Base-by-base conservation (phyloP, 345 rosid genomes). In the Geranium rotundifolium region DNA sequence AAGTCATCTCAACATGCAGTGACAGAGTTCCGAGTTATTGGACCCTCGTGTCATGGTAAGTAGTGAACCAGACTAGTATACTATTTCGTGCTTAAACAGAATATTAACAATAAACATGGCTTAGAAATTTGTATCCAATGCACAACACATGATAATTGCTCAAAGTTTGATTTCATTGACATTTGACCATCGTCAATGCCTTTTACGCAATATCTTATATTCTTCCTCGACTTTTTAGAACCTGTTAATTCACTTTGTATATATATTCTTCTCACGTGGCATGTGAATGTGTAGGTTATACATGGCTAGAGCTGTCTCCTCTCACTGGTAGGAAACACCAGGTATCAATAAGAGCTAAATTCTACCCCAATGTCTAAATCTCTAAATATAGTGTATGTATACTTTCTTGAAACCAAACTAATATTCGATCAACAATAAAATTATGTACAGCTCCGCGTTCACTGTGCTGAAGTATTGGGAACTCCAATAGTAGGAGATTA, bases 241-340 rank as follows among this genome's bases (percentile, higher is more conserved):
- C 10, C 41, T 34, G 41, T 34, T 34, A 34, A 34, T 34, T 34
- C 41, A 34, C 41, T 34, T 34, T 34, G 41, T 34, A 34, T 5
- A 0, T 34, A 34, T 34, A 34, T 34, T 8, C 10, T 34, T 34
- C 41, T 34, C 41, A 4, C 3, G 41, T 34, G 41, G 3, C 41
- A 4, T 4, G 41, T 34, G 41, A 34, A 34, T 34, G 10, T 85
- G 73, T 77, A 93, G 97, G 97, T 70, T 87, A 75, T 75, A 71
- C 99, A 50, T 90, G 97, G 99, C 77, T 93, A 63, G 95, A 90
- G 76, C 76, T 87, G 66, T 77, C 84, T 0, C 99, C 99, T 19
- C 82, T 87, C 72, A 90, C 99, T 57, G 97, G 96, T 23, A 81
- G 99, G 79, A 93, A 93, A 71, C 99, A 93, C 78, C 97, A 87